phyloP scores from a whole-genome alignment of 2,329 filamentous ascomycete genomes.

The Capronia coronata region DNA sequence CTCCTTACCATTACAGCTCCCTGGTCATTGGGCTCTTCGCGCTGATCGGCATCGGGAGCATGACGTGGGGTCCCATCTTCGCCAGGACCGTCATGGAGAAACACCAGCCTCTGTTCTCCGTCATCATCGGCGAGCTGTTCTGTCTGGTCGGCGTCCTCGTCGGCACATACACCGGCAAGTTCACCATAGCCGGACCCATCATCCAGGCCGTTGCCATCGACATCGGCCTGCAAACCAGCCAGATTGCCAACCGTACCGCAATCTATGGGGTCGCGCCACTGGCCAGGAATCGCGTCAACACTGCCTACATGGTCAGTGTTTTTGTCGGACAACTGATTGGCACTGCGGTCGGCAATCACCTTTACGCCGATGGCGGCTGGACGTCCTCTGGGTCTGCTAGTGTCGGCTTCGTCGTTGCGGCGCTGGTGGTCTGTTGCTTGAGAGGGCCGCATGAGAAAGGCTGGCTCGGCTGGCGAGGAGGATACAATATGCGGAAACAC shows the following conservation, averaged over 20 bases:
- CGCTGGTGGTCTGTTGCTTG: conserved; percentile 42
- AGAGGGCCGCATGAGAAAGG: conserved; percentile 52
- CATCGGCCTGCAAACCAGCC: conserved; percentile 64
- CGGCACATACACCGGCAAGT: conserved; percentile 32
- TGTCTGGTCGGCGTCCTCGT: conserved; percentile 45
- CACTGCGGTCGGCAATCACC: conserved; percentile 52
- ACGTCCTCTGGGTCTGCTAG: conserved; percentile 50
- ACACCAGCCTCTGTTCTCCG: conserved; percentile 57
- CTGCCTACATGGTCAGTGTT: conserved; percentile 70
- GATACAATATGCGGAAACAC: conserved; percentile 43
- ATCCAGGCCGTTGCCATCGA: conserved; percentile 66
- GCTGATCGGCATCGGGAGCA: conserved; percentile 65
- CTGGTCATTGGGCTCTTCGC: conserved; percentile 71
- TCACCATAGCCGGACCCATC: conserved; percentile 65
- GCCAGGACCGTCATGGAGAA: conserved; percentile 63
- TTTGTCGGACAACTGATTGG: conserved; percentile 72
- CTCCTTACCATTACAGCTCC: conserved; percentile 62
- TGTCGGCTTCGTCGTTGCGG: conserved; percentile 48
- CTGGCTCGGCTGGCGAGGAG: conserved; percentile 57
- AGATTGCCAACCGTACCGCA: conserved; percentile 65
- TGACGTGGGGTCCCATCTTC: conserved; percentile 62
- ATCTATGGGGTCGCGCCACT: conserved; percentile 69
- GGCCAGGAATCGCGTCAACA: conserved; percentile 69
- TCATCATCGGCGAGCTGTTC: conserved; percentile 56
- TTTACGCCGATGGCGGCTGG: conserved; percentile 55